Evolutionary conservation across 108 stramenopile species (phyloP).

Genomic region (Nitzschia putrida): DNA sequence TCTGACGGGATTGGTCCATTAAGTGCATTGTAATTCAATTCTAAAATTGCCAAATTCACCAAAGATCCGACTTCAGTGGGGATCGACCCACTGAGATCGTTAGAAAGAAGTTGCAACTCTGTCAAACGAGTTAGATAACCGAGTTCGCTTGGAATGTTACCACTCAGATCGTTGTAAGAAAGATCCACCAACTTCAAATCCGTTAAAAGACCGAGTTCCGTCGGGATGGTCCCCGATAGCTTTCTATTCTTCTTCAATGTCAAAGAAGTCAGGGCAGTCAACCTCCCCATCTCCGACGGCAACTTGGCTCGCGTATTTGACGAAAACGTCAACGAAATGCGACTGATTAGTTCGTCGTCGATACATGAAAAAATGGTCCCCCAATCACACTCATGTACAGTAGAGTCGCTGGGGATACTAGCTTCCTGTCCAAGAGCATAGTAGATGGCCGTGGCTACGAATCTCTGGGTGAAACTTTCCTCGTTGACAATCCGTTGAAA

Average conservation of each 20-base stretch:
- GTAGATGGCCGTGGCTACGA: no score
- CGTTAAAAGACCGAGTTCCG: slow-evolving; percentile 42
- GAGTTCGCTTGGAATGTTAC: slow-evolving; percentile 21
- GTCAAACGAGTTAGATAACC: slow-evolving; percentile 6
- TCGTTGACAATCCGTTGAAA: no score
- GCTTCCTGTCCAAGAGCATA: no score
- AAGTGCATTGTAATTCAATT: slow-evolving; percentile 11
- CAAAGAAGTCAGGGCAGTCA: no score
- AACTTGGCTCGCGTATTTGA: no score
- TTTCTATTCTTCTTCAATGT: neutral
- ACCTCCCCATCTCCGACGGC: no score
- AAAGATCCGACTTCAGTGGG: slow-evolving; percentile 18
- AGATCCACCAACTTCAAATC: neutral
- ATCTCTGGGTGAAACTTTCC: no score
- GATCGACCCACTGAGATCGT: slow-evolving; percentile 26
- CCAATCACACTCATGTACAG: no score
- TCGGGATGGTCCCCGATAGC: slow-evolving; percentile 41
- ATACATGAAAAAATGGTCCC: no score
- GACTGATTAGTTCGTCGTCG: no score
- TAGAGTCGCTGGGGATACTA: no score
- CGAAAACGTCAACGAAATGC: no score
- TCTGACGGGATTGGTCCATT: slow-evolving; percentile 37
- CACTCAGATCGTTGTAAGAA: slow-evolving; percentile 30
- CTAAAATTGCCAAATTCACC: slow-evolving; percentile 34
- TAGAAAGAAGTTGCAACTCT: slow-evolving; percentile 1